Base-by-base conservation (phyloP, 495 filamentous ascomycete genomes). In the Physcia stellaris region DNA sequence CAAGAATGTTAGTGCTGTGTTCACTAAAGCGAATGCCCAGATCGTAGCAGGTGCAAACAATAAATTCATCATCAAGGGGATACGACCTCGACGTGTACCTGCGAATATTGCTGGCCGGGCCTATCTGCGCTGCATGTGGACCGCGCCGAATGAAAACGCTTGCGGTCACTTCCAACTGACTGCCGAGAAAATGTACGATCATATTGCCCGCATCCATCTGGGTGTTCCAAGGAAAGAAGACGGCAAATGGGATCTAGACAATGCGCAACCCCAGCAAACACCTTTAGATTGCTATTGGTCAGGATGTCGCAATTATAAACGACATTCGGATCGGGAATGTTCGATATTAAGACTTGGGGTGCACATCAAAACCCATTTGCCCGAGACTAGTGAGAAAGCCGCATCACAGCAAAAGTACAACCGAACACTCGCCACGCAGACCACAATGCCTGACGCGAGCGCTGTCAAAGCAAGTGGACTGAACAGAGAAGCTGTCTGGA, bases 11-110 rank as follows among this genome's bases (percentile, higher is more conserved):
- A 87, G 79, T 48, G 72, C 65, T 38, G 86, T 68, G 40, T 96
- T 75, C 65, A 66, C 62, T 11, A 79, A 67, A 53, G 90, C 68
- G 38, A 81, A 64, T 28, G 92, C 92, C 0, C 86, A 95, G 57
- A 86, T 98, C 26, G 68, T 85, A 15, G 66, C 63, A 20, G 66
- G 62, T 0, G 60, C 61, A 3, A 64, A 56, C 31, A 64, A 60
- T 12, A 83, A 83, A 42, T 96, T 94, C 58, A 93, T 95, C 43
- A 96, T 99, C 55, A 81, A 81, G 48, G 90, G 88, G 3, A 94
- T 96, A 43, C 68, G 82, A 22, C 72, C 83, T 0, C 71, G 92
- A n/a, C 66, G 71, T 24, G 63, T 67, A 1, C 87, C 88, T 4
- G 70, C 86, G 43, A 77, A 82, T 35, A 71, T 75, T 16, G 71